These are phyloP conservation scores for Kwoniella sp. DNA, from an alignment of 768 basidiomycete species.

Conservation along the genomic window DNA sequence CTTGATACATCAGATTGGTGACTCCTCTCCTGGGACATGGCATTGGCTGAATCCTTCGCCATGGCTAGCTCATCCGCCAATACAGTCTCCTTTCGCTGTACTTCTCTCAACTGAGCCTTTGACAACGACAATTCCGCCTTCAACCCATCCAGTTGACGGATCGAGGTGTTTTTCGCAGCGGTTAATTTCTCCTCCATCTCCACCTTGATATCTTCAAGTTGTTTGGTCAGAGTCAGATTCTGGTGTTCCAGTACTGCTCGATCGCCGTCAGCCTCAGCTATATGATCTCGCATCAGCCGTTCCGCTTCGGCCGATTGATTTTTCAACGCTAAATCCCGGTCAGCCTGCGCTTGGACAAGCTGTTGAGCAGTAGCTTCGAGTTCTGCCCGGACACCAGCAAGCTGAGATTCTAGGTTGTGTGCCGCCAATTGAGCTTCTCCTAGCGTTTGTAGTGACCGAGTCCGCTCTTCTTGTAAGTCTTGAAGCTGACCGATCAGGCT, in stretches of 20 bases:
- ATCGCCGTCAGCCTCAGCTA: slow-evolving; percentile 90
- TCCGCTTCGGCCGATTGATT: slow-evolving; percentile 68
- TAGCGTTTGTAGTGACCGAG: slow-evolving; percentile 67
- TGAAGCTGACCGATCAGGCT: slow-evolving; percentile 63
- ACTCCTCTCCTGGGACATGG: slow-evolving; percentile 30
- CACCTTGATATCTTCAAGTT: slow-evolving; percentile 68
- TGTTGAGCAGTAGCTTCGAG: slow-evolving; percentile 71
- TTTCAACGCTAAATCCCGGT: slow-evolving; percentile 76
- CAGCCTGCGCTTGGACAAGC: slow-evolving; percentile 67
- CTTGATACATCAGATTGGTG: slow-evolving; percentile 43
- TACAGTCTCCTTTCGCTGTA: slow-evolving; percentile 40
- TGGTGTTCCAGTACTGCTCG: slow-evolving; percentile 89
- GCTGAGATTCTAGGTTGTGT: slow-evolving; percentile 74
- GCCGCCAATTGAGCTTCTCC: slow-evolving; percentile 75
- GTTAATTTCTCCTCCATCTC: slow-evolving; percentile 54
- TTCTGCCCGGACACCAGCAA: slow-evolving; percentile 70
- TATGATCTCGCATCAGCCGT: slow-evolving; percentile 75
- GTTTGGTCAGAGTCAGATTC: slow-evolving; percentile 72
- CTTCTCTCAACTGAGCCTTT: slow-evolving; percentile 50
- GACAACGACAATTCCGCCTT: slow-evolving; percentile 68
- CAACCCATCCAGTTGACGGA: slow-evolving; percentile 61
- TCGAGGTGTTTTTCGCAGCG: slow-evolving; percentile 30
- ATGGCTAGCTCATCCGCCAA: slow-evolving; percentile 48
- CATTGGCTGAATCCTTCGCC: slow-evolving; percentile 42
- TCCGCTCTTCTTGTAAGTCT: slow-evolving; percentile 73